These are phyloP conservation scores for Fonsecaea pedrosoi DNA, from an alignment of 2,329 filamentous ascomycete genomes.

Conservation along the genomic window DNA sequence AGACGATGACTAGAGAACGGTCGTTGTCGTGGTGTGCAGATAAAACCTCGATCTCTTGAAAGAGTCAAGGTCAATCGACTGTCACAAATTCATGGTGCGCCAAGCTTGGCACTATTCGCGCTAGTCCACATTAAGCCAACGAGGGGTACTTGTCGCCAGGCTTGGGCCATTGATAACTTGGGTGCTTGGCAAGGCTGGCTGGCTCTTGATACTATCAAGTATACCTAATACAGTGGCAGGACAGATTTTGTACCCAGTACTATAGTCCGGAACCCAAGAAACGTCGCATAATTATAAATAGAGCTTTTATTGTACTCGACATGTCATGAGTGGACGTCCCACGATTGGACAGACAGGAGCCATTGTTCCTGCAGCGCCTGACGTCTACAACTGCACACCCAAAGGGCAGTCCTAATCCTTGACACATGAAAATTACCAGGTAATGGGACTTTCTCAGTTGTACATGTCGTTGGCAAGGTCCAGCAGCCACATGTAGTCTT, in stretches of 20 bases:
- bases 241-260: neutral
- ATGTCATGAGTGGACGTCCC: conserved; percentile 32
- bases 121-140: neutral
- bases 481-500: conserved; percentile 25
- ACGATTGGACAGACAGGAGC: conserved; percentile 29
- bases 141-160: neutral
- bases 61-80: conserved; percentile 6
- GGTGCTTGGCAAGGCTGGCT: neutral
- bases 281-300: conserved; percentile 28
- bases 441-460: conserved; percentile 9
- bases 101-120: conserved; percentile 4
- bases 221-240: too few relatives aligned
- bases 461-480: conserved; percentile 20
- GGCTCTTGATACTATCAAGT: too few relatives aligned
- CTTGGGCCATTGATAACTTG: neutral
- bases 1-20: conserved; percentile 28
- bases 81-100: conserved; percentile 5
- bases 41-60: conserved; percentile 11
- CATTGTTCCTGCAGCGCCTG: conserved; percentile 22
- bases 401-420: neutral
- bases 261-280: neutral
- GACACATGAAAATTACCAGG: conserved; percentile 4
- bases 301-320: conserved; percentile 38
- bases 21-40: conserved; percentile 17
- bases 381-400: conserved; percentile 9